Percentiles rank a stretch among this genome's conserved stretches.
These are phyloP conservation scores for Hortaea werneckii DNA, from an alignment of 2,329 filamentous ascomycete genomes.

Conservation along the genomic window DNA sequence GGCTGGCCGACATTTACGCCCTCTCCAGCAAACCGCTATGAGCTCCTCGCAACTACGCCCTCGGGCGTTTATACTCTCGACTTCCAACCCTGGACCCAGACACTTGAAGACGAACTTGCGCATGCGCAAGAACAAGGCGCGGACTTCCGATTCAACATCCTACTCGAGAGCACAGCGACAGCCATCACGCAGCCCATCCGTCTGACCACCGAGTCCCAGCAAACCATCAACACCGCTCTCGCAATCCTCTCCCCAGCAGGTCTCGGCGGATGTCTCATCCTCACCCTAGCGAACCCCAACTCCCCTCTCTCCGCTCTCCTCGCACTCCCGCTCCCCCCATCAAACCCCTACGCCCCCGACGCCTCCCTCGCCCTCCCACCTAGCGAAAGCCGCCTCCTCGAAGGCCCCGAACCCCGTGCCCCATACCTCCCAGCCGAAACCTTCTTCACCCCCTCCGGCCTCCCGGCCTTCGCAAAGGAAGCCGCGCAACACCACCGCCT, in stretches of 20 bases:
- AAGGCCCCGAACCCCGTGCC: slow-evolving; percentile 53
- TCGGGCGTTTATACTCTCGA: slow-evolving; percentile 46
- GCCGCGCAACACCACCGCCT: slow-evolving; percentile 10
- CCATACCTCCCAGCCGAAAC: slow-evolving; percentile 39
- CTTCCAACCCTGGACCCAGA: slow-evolving; percentile 45
- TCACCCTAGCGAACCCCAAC: slow-evolving; percentile 26
- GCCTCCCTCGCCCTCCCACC: neutral
- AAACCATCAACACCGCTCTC: slow-evolving; percentile 33
- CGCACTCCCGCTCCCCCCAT: slow-evolving; percentile 41
- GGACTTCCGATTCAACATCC: slow-evolving; percentile 45
- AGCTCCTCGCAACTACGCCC: slow-evolving; percentile 48
- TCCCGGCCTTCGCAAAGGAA: slow-evolving; percentile 38
- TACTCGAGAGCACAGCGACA: slow-evolving; percentile 44
- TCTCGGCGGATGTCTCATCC: slow-evolving; percentile 47
- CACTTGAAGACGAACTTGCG: slow-evolving; percentile 47
- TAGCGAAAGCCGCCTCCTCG: slow-evolving; percentile 8
- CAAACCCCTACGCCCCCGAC: slow-evolving; percentile 36
- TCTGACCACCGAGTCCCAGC: slow-evolving; percentile 23
- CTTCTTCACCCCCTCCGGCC: slow-evolving; percentile 47
- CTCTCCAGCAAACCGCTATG: slow-evolving; percentile 47
- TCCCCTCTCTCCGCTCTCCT: slow-evolving; percentile 38
- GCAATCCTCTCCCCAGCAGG: slow-evolving; percentile 43
- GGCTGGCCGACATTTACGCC: slow-evolving; percentile 47
- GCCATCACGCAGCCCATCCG: slow-evolving; percentile 39
- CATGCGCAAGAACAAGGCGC: slow-evolving; percentile 42